A percentile compares a stretch with the other conserved stretches of the same genome.
These are phyloP conservation scores for Antitrichia curtipendula DNA, from an alignment of 225 moss, liverwort and hornwort species.

Conservation along the genomic window DNA sequence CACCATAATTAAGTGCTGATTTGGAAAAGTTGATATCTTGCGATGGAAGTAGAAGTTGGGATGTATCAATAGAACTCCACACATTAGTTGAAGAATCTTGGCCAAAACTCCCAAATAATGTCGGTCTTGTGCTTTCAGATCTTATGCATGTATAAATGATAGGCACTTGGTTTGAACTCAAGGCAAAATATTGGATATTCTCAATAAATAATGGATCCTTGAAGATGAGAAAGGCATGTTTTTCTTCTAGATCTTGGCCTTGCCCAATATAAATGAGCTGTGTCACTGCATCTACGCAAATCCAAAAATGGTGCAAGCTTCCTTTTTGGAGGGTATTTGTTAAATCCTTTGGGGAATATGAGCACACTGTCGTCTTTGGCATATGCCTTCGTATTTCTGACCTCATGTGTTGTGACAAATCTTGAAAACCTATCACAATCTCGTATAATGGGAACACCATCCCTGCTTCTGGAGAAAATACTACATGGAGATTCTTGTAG, in stretches of 20 bases:
- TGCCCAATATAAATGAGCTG: background rate
- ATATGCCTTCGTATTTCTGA: no score
- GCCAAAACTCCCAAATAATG: background rate
- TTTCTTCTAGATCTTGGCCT: background rate
- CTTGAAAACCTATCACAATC: no score
- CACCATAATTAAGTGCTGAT: background rate
- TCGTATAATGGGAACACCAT: no score
- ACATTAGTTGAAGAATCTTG: background rate
- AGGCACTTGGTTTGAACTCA: background rate
- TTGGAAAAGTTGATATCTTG: no score
- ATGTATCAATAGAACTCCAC: background rate
- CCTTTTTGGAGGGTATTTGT: background rate
- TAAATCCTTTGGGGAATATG: no score
- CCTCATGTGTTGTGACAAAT: no score
- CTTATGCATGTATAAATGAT: background rate
- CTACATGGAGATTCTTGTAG: no score
- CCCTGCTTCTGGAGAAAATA: no score
- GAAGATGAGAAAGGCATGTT: background rate
- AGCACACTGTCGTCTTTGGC: no score
- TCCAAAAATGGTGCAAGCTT: background rate
- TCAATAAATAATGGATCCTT: background rate
- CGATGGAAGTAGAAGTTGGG: background rate
- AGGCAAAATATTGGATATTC: background rate
- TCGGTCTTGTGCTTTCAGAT: background rate
- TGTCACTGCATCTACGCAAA: background rate